These are phyloP conservation scores for Talaromyces liani DNA, from an alignment of 495 filamentous ascomycete species.

Conservation along the genomic window DNA sequence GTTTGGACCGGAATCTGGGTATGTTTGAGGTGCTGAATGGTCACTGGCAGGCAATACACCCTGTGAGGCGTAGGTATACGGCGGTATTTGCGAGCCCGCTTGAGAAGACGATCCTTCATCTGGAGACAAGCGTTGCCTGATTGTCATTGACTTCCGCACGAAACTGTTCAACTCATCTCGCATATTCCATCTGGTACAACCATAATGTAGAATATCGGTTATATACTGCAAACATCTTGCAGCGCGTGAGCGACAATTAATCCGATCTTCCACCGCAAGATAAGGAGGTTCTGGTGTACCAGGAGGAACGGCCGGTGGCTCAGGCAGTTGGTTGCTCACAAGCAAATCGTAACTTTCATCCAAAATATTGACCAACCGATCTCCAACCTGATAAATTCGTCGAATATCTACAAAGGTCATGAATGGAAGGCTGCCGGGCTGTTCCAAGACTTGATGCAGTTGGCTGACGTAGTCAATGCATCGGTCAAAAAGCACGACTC, in stretches of 20 bases:
- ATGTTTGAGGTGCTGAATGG: neutral
- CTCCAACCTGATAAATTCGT: constrained; percentile 29
- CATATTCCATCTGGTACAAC: constrained; percentile 29
- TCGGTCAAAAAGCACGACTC: constrained; percentile 73
- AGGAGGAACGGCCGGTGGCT: constrained; percentile 24
- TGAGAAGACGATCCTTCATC: neutral
- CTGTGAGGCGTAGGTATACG: neutral
- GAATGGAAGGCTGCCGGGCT: constrained; percentile 22
- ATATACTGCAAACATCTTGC: constrained; percentile 27
- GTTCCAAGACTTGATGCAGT: constrained; percentile 31
- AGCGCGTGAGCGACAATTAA: constrained; percentile 30
- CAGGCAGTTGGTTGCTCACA: constrained; percentile 24
- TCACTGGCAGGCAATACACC: neutral
- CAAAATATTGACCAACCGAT: constrained; percentile 24
- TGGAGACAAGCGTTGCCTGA: constrained; percentile 2
- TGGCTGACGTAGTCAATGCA: constrained; percentile 57
- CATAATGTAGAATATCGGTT: constrained; percentile 25
- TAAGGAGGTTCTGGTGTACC: constrained; percentile 30
- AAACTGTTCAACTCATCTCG: constrained; percentile 23
- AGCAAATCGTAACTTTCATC: constrained; percentile 27
- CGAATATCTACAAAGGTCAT: constrained; percentile 34
- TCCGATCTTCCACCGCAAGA: constrained; percentile 26
- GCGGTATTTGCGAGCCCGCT: neutral
- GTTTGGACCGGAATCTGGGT: neutral
- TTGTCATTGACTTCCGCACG: constrained; percentile 17